A percentile compares a stretch with the other conserved stretches of the same genome.
Evolutionary conservation across 306 rosid species (phyloP).

Genomic region (Malus orientalis): DNA sequence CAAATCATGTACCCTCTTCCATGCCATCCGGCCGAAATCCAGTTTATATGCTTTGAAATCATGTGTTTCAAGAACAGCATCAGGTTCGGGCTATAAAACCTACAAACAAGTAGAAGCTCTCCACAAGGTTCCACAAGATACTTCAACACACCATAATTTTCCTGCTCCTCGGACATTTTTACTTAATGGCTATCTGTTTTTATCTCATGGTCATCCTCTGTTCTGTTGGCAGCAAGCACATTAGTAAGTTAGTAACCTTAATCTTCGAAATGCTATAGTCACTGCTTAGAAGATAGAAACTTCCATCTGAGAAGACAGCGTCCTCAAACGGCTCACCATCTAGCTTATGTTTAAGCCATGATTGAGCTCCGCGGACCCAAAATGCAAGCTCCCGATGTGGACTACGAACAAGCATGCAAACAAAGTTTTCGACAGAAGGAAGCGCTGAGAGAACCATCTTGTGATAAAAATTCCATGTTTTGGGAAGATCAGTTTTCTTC

Average conservation of each 20-base stretch:
- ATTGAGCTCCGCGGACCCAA: constrained; percentile 32
- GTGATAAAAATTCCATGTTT: constrained; percentile 53
- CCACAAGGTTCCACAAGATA: constrained; percentile 53
- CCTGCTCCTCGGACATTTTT: constrained; percentile 19
- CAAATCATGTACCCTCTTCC: constrained; percentile 32
- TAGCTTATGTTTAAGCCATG: constrained; percentile 35
- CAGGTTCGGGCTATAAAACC: constrained; percentile 31
- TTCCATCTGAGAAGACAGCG: constrained; percentile 49
- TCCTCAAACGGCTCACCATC: constrained; percentile 51
- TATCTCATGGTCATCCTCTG: constrained; percentile 15
- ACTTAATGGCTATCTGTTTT: constrained; percentile 32
- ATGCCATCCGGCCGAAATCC: constrained; percentile 25
- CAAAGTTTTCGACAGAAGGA: constrained; percentile 28
- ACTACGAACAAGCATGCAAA: constrained; percentile 50
- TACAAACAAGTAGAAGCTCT: constrained; percentile 45
- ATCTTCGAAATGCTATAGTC: constrained; percentile 32
- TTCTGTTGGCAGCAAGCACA: constrained; percentile 9
- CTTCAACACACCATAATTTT: constrained; percentile 18
- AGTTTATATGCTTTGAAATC: constrained; percentile 36
- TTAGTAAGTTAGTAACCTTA: constrained; percentile 12
- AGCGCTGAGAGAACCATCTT: constrained; percentile 46
- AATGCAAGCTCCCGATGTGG: constrained; percentile 33
- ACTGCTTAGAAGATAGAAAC: constrained; percentile 42
- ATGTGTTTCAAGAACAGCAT: constrained; percentile 27
- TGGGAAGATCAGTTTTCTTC: constrained; percentile 36